Base-by-base conservation (phyloP, 805 yeast genomes). In the Lipomyces kockii region DNA sequence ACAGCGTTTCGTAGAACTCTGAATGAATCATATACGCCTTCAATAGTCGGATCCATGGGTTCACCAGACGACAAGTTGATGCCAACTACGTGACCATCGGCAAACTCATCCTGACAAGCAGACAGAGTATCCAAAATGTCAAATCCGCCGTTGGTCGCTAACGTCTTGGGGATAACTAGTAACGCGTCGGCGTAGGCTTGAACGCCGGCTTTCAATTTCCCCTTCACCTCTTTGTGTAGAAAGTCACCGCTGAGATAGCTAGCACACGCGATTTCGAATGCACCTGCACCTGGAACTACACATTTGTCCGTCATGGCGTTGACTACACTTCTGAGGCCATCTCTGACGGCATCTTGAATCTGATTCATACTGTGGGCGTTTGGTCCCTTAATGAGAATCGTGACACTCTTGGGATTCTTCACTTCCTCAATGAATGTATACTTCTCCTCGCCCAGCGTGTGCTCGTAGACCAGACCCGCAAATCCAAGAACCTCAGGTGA, bases 221-320 rank as follows among this genome's bases (percentile, higher is more conserved):
- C 98, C 78, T 89, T 91, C 61, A 87, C 85, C 65, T 87, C 84
- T 58, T 86, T 77, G 71, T 85, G 85, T 61, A 86, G 82, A 73
- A 84, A 80, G 66, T 83, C 83, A 67, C 80, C 81, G 64, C 82
- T 80, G 71, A 92, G 82, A 75, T 90, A 85, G 74, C 87, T 84
- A 62, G 92, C 85, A 67, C 94, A 91, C 63, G 96, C 88, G 76
- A 95, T 83, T 81, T 88, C 96, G 79, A 90, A 95, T 1, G 98
- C 95, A 65, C 99, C 99, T 0, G 95, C 99, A 70, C 99, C 99
- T 6, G 99, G 97, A 58, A 95, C 88, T 53, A 95, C 88, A 54
- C 89, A 80, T 74, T 87, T 85, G 78, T 95, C 99, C 75, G 87
- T 90, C 62, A 95, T 81, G 43, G 93, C 95, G 77, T 95, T 95